phyloP scores from a whole-genome alignment of 2,329 filamentous ascomycete species.

The Pseudocercospora fuligena region DNA sequence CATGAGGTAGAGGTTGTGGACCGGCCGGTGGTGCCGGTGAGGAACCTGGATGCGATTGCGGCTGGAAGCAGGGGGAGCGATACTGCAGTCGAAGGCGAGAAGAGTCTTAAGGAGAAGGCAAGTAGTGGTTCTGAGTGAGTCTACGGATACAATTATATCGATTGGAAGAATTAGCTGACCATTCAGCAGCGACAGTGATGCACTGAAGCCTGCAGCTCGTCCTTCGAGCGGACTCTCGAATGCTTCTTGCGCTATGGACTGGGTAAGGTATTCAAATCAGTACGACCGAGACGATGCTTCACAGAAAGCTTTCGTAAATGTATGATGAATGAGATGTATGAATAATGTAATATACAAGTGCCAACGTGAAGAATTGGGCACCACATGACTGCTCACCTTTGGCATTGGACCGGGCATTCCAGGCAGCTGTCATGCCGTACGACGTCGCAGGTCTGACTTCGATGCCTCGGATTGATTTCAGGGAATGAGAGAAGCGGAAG shows the following conservation, averaged over 20 bases:
- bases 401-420: neutral
- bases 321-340: neutral
- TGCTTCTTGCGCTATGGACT: neutral
- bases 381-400: neutral
- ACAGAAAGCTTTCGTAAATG: neutral
- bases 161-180: neutral
- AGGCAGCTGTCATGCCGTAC: neutral
- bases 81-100: neutral
- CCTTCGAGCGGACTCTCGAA: neutral
- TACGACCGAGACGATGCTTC: neutral
- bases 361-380: neutral
- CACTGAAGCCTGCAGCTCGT: neutral
- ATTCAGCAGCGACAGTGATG: neutral
- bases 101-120: neutral
- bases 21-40: conserved; percentile 4
- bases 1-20: conserved; percentile 21
- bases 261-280: neutral
- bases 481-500: no score
- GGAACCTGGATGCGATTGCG: neutral
- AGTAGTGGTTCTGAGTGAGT: neutral
- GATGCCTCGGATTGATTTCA: no score
- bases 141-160: no score
- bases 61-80: neutral
- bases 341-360: neutral
- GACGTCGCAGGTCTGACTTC: no score